phyloP scores from a whole-genome alignment of 2,329 filamentous ascomycete species.

The Scleromitrula shiraiana region DNA sequence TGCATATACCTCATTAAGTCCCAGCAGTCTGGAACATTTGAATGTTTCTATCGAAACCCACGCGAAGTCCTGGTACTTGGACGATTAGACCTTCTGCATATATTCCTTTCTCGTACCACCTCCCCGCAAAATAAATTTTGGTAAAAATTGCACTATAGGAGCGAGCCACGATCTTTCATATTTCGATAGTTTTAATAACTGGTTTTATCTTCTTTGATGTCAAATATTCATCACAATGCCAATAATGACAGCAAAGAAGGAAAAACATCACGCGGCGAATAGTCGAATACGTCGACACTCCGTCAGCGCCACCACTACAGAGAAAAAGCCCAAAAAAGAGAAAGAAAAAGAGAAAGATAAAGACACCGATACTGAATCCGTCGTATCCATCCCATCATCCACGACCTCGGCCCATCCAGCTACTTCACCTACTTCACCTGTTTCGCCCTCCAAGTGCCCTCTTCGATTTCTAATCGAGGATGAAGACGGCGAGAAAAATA shows the following conservation, averaged over 20 bases:
- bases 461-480: constrained; percentile 21
- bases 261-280: constrained; percentile 22
- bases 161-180: too few relatives aligned
- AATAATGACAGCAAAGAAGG: constrained; percentile 19
- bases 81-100: too few relatives aligned
- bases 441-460: constrained; percentile 23
- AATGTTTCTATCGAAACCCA: too few relatives aligned
- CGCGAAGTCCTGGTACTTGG: too few relatives aligned
- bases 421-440: constrained; percentile 7
- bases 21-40: not conserved
- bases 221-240: constrained; percentile 17
- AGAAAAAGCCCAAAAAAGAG: constrained; percentile 22
- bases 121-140: too few relatives aligned
- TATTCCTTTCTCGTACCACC: not conserved
- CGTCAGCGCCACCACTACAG: too few relatives aligned
- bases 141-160: too few relatives aligned
- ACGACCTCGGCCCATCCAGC: constrained; percentile 8
- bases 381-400: constrained; percentile 14
- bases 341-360: constrained; percentile 23
- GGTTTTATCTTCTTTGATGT: constrained; percentile 9
- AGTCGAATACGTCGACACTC: constrained; percentile 19
- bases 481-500: constrained; percentile 10
- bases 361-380: constrained; percentile 21
- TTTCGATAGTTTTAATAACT: too few relatives aligned
- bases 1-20: not conserved